Evolutionary conservation across 768 basidiomycete species (phyloP).

Genomic region (Termitomyces sp.): DNA sequence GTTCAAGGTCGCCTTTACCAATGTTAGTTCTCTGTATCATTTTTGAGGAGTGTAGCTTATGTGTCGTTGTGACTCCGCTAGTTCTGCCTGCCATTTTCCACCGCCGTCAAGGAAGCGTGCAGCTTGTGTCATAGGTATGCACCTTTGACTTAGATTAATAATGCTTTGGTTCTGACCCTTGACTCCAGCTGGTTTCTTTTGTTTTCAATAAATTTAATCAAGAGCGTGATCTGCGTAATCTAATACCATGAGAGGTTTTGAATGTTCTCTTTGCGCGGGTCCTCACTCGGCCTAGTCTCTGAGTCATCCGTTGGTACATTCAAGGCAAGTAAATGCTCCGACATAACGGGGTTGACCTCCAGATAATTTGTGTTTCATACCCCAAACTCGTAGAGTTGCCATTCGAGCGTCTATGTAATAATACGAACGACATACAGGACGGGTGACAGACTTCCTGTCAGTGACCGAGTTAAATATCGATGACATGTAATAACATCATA

Average conservation of each 20-base stretch:
- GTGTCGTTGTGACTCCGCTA: conserved; percentile 1
- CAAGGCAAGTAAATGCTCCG: too few relatives aligned
- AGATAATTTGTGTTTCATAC: too few relatives aligned
- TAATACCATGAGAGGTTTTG: not conserved
- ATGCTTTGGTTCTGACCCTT: not conserved
- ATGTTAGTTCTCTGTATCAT: conserved; percentile 5
- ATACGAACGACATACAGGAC: too few relatives aligned
- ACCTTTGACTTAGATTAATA: not conserved
- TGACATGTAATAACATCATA: too few relatives aligned
- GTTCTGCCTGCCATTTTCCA: conserved; percentile 8
- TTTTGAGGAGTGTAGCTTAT: conserved; percentile 6
- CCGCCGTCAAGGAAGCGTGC: conserved; percentile 41
- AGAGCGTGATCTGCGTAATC: not conserved
- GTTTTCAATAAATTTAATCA: not conserved
- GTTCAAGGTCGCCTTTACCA: not conserved
- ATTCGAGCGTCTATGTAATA: too few relatives aligned
- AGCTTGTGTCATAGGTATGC: conserved; percentile 27
- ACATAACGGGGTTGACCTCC: too few relatives aligned
- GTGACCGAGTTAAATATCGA: too few relatives aligned
- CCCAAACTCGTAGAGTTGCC: too few relatives aligned
- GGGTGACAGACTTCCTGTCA: too few relatives aligned
- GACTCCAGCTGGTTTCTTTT: not conserved
- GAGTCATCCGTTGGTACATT: too few relatives aligned
- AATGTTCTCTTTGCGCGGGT: not conserved
- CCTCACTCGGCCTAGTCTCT: not conserved